Evolutionary conservation across 169 alveolate genomes (phyloP).

Genomic region (Cyclospora cayetanensis): DNA sequence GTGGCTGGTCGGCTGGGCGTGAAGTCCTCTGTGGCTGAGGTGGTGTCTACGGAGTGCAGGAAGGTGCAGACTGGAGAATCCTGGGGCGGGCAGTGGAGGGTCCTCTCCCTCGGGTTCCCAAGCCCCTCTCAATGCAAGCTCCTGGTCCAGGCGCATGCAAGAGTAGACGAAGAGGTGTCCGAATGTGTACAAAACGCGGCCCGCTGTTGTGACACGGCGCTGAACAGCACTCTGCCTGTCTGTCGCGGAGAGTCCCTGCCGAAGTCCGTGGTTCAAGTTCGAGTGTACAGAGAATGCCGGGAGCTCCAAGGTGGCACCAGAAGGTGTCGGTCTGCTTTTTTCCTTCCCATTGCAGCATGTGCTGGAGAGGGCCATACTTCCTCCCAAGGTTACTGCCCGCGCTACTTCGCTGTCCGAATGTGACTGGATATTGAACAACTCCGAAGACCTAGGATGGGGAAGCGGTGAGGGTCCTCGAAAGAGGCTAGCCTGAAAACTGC

Average conservation of each 20-base stretch:
- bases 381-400: background rate
- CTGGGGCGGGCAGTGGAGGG: constrained; percentile 27
- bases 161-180: constrained; percentile 19
- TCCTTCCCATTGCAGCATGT: background rate
- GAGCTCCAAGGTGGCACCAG: background rate
- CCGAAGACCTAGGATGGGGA: too few species aligned
- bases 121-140: constrained; percentile 29
- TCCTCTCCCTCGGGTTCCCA: constrained; percentile 45
- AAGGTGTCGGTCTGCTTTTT: background rate
- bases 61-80: too few species aligned
- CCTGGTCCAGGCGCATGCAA: constrained; percentile 34
- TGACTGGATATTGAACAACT: background rate
- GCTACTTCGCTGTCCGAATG: background rate
- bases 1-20: background rate
- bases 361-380: background rate
- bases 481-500: background rate
- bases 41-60: background rate
- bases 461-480: too few species aligned
- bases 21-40: background rate
- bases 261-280: background rate
- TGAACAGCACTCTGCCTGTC: background rate
- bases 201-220: background rate
- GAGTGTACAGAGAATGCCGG: background rate
- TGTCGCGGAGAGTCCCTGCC: background rate
- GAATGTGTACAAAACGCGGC: background rate